These are phyloP conservation scores for Phytophthora nicotianae DNA, from an alignment of 352 stramenopile species.

Conservation along the genomic window DNA sequence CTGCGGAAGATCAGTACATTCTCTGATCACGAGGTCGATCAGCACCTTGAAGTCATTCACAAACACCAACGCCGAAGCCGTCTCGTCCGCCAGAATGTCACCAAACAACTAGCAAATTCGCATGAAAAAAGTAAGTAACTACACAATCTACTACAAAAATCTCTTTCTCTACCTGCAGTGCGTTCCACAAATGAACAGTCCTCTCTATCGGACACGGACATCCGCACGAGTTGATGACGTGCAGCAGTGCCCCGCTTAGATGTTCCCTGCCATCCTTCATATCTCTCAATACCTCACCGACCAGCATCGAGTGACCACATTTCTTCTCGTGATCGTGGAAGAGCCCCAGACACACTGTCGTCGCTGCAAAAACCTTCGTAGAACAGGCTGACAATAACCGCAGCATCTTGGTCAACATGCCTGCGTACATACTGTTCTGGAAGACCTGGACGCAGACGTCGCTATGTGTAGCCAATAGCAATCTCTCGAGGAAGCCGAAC, in stretches of 20 bases:
- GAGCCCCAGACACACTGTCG: constrained; percentile 57
- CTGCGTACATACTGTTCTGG: constrained; percentile 57
- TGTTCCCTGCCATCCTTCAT: constrained; percentile 66
- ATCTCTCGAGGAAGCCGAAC: constrained; percentile 64
- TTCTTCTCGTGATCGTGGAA: constrained; percentile 63
- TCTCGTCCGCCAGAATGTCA: constrained; percentile 55
- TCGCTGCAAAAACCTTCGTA: constrained; percentile 69
- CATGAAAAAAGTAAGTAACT: constrained; percentile 4
- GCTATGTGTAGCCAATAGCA: constrained; percentile 50
- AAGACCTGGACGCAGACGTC: constrained; percentile 48
- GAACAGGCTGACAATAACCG: constrained; percentile 56
- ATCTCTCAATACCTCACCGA: constrained; percentile 52
- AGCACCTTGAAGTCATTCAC: constrained; percentile 81
- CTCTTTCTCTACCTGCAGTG: constrained; percentile 46
- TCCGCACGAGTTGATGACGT: constrained; percentile 86
- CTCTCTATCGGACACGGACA: constrained; percentile 55
- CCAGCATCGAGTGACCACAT: constrained; percentile 39
- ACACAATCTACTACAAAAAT: not conserved
- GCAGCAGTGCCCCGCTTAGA: constrained; percentile 66
- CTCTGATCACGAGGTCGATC: constrained; percentile 68
- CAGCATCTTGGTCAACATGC: constrained; percentile 71
- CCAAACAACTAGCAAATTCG: constrained; percentile 53
- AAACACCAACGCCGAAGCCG: constrained; percentile 57
- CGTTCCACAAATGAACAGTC: constrained; percentile 51
- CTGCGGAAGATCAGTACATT: constrained; percentile 62